Conservation (phyloP, 192 early-diverging fungal species). For the Coemansia biformis region DNA sequence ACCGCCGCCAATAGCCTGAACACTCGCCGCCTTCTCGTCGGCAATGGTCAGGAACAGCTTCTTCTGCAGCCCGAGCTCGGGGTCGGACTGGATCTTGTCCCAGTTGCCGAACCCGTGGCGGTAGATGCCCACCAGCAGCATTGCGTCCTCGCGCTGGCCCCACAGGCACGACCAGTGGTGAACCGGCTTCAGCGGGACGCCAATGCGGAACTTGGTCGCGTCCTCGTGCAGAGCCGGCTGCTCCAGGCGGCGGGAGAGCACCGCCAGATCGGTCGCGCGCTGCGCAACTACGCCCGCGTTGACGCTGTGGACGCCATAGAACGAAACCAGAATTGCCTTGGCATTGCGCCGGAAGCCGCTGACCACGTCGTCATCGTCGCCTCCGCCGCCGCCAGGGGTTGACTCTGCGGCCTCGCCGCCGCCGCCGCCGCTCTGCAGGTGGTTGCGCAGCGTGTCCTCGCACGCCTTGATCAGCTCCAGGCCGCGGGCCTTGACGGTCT, state of each 20-base stretch:
- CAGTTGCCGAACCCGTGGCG: slow-evolving; percentile 91
- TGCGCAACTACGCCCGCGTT: slow-evolving; percentile 80
- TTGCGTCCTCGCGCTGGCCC: slow-evolving; percentile 89
- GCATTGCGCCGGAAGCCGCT: slow-evolving; percentile 51
- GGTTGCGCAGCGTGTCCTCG: slow-evolving; percentile 52
- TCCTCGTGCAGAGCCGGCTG: slow-evolving; percentile 48
- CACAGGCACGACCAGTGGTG: slow-evolving; percentile 81
- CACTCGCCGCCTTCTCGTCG: slow-evolving; percentile 49
- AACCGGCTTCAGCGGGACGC: slow-evolving; percentile 73
- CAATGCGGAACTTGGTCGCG: slow-evolving; percentile 69
- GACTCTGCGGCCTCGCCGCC: slow-evolving; percentile 25
- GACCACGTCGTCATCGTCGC: slow-evolving; percentile 44
- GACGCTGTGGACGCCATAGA: slow-evolving; percentile 71
- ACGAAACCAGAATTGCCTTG: slow-evolving; percentile 74
- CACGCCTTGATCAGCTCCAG: slow-evolving; percentile 53
- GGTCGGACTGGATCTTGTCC: slow-evolving; percentile 78
- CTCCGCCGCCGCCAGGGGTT: slow-evolving; percentile 13
- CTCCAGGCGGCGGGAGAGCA: slow-evolving; percentile 60
- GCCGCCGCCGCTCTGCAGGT: slow-evolving; percentile 19
- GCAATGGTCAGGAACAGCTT: slow-evolving; percentile 76
- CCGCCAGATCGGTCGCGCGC: slow-evolving; percentile 66
- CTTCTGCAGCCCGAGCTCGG: slow-evolving; percentile 65
- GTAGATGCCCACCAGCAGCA: slow-evolving; percentile 93
- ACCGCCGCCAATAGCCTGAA: slow-evolving; percentile 28
- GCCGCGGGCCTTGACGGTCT: slow-evolving; percentile 45